Evolutionary conservation across 257 asterid genomes (phyloP).

Genomic region (Scutellaria minor): DNA sequence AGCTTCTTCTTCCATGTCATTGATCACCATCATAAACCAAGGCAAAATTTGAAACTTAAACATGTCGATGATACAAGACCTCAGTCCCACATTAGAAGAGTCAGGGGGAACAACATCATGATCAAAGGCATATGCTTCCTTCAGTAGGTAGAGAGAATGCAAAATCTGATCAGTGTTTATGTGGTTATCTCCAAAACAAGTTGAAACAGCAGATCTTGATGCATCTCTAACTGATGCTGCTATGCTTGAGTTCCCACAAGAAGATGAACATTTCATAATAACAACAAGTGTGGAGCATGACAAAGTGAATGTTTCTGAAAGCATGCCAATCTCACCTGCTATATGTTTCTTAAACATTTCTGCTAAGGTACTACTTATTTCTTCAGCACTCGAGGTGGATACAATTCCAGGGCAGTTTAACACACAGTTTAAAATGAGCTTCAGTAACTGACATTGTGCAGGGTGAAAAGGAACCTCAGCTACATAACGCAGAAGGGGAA

Average conservation of each 20-base stretch:
- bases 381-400: constrained; percentile 65
- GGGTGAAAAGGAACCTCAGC: constrained; percentile 88
- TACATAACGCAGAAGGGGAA: constrained; percentile 73
- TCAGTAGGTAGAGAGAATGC: constrained; percentile 83
- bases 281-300: constrained; percentile 75
- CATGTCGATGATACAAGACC: constrained; percentile 50
- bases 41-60: constrained; percentile 65
- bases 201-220: constrained; percentile 55
- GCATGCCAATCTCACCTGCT: constrained; percentile 71
- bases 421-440: constrained; percentile 70
- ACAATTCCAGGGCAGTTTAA: constrained; percentile 75
- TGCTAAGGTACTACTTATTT: constrained; percentile 61
- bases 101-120: constrained; percentile 41
- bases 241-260: constrained; percentile 62
- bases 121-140: constrained; percentile 75
- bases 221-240: constrained; percentile 60
- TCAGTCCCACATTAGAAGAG: constrained; percentile 49
- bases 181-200: constrained; percentile 51
- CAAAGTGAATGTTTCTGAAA: constrained; percentile 76
- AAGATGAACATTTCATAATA: constrained; percentile 73
- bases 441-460: constrained; percentile 63
- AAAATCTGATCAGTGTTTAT: constrained; percentile 57
- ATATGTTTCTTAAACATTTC: constrained; percentile 69
- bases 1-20: constrained; percentile 73
- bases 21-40: constrained; percentile 67